phyloP scores from a whole-genome alignment of 2,329 filamentous ascomycete species.

The Ilyonectria robusta region DNA sequence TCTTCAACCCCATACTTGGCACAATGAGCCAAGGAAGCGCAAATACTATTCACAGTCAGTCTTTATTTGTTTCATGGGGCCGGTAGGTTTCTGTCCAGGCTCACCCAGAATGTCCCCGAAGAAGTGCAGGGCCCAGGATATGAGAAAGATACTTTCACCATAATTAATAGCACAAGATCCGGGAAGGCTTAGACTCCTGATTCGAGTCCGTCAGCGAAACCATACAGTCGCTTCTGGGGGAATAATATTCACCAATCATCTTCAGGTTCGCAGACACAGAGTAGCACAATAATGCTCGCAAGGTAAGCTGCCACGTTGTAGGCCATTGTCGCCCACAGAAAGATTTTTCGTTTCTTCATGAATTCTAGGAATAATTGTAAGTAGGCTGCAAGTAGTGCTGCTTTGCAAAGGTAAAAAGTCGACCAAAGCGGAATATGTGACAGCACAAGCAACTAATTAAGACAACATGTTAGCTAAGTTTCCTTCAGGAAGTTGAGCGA shows the following conservation, averaged over 20 bases:
- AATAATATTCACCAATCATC: neutral
- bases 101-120: slow-evolving; percentile 3
- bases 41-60: neutral
- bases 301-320: neutral
- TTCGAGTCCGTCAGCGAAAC: neutral
- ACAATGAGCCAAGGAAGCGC: slow-evolving; percentile 5
- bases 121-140: slow-evolving; percentile 1
- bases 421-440: slow-evolving; percentile 1
- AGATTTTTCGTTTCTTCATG: slow-evolving; percentile 1
- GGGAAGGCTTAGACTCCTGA: neutral
- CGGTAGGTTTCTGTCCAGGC: neutral
- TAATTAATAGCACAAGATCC: neutral
- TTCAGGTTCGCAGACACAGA: slow-evolving; percentile 1
- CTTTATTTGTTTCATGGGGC: neutral
- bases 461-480: neutral
- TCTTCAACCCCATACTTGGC: neutral
- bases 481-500: neutral
- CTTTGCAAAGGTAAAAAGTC: slow-evolving; percentile 11
- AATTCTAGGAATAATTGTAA: slow-evolving; percentile 1
- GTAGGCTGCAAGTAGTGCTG: neutral
- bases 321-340: neutral
- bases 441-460: neutral
- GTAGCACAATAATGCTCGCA: neutral
- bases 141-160: slow-evolving; percentile 4
- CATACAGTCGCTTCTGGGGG: neutral